Evolutionary conservation across 352 stramenopile genomes (phyloP).

Genomic region (Albugo candida): DNA sequence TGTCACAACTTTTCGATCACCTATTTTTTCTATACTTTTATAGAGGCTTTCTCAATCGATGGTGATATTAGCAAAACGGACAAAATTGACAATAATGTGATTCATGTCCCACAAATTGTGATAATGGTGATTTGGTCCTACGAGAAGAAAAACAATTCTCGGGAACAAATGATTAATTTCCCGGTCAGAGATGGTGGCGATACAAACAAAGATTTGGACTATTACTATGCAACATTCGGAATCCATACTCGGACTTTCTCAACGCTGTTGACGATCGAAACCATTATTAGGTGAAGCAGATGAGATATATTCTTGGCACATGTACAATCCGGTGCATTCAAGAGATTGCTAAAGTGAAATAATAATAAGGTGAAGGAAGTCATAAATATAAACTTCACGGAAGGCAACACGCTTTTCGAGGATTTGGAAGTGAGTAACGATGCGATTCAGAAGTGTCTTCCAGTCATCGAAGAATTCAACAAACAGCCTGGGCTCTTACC

Average conservation of each 20-base stretch:
- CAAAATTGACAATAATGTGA: no score
- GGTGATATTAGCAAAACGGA: no score
- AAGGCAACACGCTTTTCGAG: conserved; percentile 16
- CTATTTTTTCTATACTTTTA: no score
- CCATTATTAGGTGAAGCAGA: conserved; percentile 10
- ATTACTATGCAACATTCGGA: conserved; percentile 35
- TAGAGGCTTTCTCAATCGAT: no score
- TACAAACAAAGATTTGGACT: conserved; percentile 63
- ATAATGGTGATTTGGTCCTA: no score
- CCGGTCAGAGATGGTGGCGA: conserved; percentile 36
- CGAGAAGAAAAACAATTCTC: conserved; percentile 11
- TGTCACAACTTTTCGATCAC: no score
- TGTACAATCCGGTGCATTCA: conserved; percentile 28
- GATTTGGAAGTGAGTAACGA: not conserved
- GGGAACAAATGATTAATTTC: conserved; percentile 41
- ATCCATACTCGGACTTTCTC: not conserved
- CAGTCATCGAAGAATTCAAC: no score
- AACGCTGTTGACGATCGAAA: conserved; percentile 35
- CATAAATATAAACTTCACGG: conserved; percentile 57
- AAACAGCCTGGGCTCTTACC: not conserved
- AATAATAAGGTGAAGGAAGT: conserved; percentile 52
- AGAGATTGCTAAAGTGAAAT: conserved; percentile 32
- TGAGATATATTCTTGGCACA: conserved; percentile 29
- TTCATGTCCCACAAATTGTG: no score
- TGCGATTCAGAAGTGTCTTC: no score